These are phyloP conservation scores for Saturnispora halmiae DNA, from an alignment of 805 yeast species.

Conservation along the genomic window DNA sequence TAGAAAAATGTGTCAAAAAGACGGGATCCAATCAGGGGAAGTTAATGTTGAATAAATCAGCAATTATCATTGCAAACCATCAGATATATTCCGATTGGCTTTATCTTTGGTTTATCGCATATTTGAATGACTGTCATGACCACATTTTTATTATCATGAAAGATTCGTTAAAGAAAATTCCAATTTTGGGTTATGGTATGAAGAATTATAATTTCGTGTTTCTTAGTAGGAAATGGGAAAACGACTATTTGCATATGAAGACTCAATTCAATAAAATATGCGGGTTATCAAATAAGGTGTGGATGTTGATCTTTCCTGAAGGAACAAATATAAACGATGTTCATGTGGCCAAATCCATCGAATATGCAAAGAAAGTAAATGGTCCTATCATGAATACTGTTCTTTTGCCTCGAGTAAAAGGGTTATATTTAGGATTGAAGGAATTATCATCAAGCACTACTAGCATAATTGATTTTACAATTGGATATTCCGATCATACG, in stretches of 20 bases:
- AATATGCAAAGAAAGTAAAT: slow-evolving; percentile 43
- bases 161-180: slow-evolving; percentile 59
- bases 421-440: slow-evolving; percentile 58
- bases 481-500: slow-evolving; percentile 68
- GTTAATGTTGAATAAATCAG: slow-evolving; percentile 21
- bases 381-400: slow-evolving; percentile 41
- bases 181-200: slow-evolving; percentile 85
- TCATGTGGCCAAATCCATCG: slow-evolving; percentile 49
- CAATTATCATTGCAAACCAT: slow-evolving; percentile 73
- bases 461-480: slow-evolving; percentile 70
- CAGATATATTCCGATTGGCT: slow-evolving; percentile 94
- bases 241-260: slow-evolving; percentile 53
- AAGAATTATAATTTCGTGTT: slow-evolving; percentile 65
- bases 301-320: slow-evolving; percentile 81
- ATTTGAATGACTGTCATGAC: slow-evolving; percentile 57
- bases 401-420: slow-evolving; percentile 76
- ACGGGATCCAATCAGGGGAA: slow-evolving; percentile 9
- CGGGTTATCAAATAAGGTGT: slow-evolving; percentile 36
- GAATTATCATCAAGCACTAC: slow-evolving; percentile 45
- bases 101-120: slow-evolving; percentile 77
- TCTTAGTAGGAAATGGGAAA: slow-evolving; percentile 78
- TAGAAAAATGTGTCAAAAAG: slow-evolving; percentile 7
- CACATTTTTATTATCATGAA: slow-evolving; percentile 68
- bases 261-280: slow-evolving; percentile 42
- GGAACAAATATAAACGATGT: slow-evolving; percentile 77